Base-by-base conservation (phyloP, 371 early-diverging fungal species). In the Actinomortierella wolfii region DNA sequence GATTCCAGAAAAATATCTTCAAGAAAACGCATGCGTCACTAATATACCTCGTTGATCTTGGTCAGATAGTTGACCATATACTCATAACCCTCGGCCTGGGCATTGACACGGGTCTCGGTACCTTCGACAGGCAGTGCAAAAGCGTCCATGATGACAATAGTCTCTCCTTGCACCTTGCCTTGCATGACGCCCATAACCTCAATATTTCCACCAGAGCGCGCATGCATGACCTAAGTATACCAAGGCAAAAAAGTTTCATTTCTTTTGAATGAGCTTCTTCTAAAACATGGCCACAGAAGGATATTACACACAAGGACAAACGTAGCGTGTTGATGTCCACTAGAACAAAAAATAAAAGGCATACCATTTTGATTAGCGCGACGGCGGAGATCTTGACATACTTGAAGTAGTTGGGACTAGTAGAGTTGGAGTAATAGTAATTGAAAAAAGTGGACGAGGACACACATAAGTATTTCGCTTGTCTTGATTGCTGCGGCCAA, bases 101-200 rank as follows among this genome's bases (percentile, higher is more conserved):
- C 98, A 76, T 93, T 97, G n/a, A 97, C 99, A 51, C 98, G 83
- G n/a, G 99, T 98, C 76, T 98, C 99, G 0, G 97, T 98, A 17
- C 98, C 97, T 76, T 98, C 97, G 8, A 98, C 99, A 0, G 99
- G 99, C 51, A 98, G 82, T 23, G 95, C 96, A 83, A 97, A 97
- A 3, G 95, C 91, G 69, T 98, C 99, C 90, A 97, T 92, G 45
- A 98, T 89, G 62, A 94, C 79, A 90, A 98, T 93, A 0, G 92
- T 92, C 62, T 91, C 87, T 43, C 88, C 95, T 17, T 81, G 71
- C 8, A 98, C 85, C 65, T 96, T 97, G 40, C 99, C 99, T 76
- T 95, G 95, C 96, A 98, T 94, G 51, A 96, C 79, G 1, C 99
- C 99, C 99, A 98, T 97, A 39, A 97, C 90, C 82, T 98, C 98